A percentile compares a stretch with the other conserved stretches of the same genome.
Conservation (phyloP, 371 early-diverging fungal genomes). For the Parasitella parasitica region DNA sequence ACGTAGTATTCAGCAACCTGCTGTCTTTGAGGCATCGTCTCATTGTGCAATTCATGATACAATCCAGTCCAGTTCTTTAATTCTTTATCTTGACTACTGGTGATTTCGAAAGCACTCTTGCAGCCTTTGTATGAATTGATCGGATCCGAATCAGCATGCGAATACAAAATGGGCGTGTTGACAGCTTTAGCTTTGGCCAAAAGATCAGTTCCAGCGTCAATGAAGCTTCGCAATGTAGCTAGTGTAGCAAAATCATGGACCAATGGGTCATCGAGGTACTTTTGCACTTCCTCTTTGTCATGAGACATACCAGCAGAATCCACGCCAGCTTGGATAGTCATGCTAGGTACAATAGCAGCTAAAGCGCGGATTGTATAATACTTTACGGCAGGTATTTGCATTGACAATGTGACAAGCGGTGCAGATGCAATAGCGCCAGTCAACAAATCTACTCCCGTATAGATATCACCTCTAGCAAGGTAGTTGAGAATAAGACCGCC, state of each 20-base stretch:
- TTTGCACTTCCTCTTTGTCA: conserved; percentile 44
- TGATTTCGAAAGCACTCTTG: conserved; percentile 41
- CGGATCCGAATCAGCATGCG: conserved; percentile 52
- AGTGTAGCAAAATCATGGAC: conserved; percentile 49
- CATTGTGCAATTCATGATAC: conserved; percentile 61
- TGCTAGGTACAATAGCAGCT: conserved; percentile 49
- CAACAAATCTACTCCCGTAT: conserved; percentile 36
- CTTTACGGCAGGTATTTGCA: conserved; percentile 36
- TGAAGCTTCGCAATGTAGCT: conserved; percentile 29
- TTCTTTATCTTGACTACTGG: conserved; percentile 44
- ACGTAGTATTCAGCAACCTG: conserved; percentile 50
- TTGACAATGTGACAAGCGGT: conserved; percentile 33
- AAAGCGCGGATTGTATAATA: conserved; percentile 30
- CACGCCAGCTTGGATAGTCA: conserved; percentile 41
- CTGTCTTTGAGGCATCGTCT: conserved; percentile 42
- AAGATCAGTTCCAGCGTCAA: conserved; percentile 35
- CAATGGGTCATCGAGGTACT: conserved; percentile 56
- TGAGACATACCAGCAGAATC: conserved; percentile 47
- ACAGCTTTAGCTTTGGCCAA: conserved; percentile 20
- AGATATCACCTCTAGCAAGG: conserved; percentile 36
- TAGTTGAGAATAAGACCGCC: conserved; percentile 59
- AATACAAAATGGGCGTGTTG: conserved; percentile 40
- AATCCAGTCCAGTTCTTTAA: conserved; percentile 47
- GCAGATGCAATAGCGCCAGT: conserved; percentile 54
- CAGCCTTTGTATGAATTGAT: conserved; percentile 42